Evolutionary conservation across 805 yeast species (phyloP), one percentile per base, ranked within the genome.

Genomic region (Tetrapisispora nanseiensis): DNA sequence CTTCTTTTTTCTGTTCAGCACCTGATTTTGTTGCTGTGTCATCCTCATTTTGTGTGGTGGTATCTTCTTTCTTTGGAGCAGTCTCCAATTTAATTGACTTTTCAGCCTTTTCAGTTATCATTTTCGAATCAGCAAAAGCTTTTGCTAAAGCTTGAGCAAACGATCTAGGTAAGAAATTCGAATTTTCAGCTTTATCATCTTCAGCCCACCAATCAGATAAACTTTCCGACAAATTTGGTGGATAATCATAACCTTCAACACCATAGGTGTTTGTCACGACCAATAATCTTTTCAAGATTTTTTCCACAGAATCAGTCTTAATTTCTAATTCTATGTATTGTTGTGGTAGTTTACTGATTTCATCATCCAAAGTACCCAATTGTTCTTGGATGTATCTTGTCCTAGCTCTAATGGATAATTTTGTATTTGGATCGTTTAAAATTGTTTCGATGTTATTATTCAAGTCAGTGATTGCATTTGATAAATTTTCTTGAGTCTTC

Each of bases 191-290:
- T 5, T 6, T 43, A 7, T 37, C 33, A 3, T 45, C 39, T 16
- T 46, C 40, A 10, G 51, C 47, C 67, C 64, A 76, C 55, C 81
- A 76, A 51, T 82, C 80, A 37, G 67, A 66, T 20, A 77, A 68
- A 35, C 83, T 76, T 51, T 84, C 90, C 47, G 73, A 72, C 48
- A 83, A 62, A 58, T 81, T 81, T 41, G 92, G 90, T 21, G 95
- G 95, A 54, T 82, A 83, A 59, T 84, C 95, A 58, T 84, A 84
- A 38, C 83, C 75, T 51, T 81, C 82, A 47, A 81, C 76, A 54
- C 75, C 86, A 56, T 76, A 84, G 33, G 87, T 84, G 39, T 68
- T 69, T 6, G 81, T 71, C 41, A 76, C 72, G 4, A 65, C 49
- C n/a, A 74, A 52, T 11, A 73, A 54, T 53, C 71, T 70, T 50